Conservation (phyloP, 768 basidiomycete genomes). For the Clavaria fumosa region DNA sequence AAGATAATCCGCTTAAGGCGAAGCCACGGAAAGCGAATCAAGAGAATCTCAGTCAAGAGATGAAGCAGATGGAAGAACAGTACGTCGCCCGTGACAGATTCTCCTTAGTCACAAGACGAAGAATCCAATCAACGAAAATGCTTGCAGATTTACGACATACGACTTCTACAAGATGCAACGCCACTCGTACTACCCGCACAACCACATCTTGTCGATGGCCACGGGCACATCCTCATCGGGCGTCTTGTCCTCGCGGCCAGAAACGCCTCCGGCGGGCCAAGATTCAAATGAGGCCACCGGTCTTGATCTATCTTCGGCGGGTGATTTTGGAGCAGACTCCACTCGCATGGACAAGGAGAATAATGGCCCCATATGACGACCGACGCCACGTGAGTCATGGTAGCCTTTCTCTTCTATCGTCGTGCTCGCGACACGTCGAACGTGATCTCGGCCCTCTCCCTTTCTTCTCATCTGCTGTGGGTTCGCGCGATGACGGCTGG, state of each 20-base stretch:
- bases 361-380: too few relatives aligned
- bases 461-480: too few relatives aligned
- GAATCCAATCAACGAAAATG: conserved; percentile 2
- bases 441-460: too few relatives aligned
- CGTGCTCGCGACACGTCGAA: too few relatives aligned
- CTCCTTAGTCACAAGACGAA: conserved; percentile 3
- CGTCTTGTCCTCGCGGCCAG: conserved; percentile 54
- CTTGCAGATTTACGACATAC: conserved; percentile 68
- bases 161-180: conserved; percentile 88
- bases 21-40: conserved; percentile 83
- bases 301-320: too few relatives aligned
- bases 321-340: too few relatives aligned
- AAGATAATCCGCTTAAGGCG: conserved; percentile 95
- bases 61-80: conserved; percentile 99
- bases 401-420: too few relatives aligned
- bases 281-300: too few relatives aligned
- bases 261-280: conserved; percentile 44
- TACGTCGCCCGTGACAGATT: conserved; percentile 24
- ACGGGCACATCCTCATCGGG: conserved; percentile 59
- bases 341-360: too few relatives aligned
- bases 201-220: conserved; percentile 57
- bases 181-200: conserved; percentile 80
- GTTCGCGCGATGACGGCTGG: too few relatives aligned
- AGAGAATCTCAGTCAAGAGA: conserved; percentile 79
- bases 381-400: too few relatives aligned